Percentiles rank a stretch among this genome's conserved stretches.
phyloP scores from a whole-genome alignment of 2,329 filamentous ascomycete species.

The Metarhizium brunneum region DNA sequence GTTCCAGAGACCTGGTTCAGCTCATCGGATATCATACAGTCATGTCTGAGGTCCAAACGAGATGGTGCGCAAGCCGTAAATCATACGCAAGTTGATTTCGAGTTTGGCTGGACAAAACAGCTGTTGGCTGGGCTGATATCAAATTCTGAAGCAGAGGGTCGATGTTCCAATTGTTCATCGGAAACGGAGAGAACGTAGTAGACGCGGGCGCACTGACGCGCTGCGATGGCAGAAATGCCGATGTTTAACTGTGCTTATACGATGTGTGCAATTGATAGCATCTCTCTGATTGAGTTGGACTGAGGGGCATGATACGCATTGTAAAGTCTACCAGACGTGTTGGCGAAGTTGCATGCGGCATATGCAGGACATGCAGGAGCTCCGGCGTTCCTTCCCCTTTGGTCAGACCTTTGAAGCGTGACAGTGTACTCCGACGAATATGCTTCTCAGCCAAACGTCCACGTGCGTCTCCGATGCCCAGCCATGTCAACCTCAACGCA shows the following conservation, averaged over 20 bases:
- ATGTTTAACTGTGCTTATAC: no score
- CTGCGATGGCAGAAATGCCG: no score
- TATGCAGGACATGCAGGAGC: background rate
- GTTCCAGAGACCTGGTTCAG: background rate
- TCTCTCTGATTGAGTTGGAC: no score
- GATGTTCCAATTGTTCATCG: no score
- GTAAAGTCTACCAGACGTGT: no score
- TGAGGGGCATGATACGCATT: no score
- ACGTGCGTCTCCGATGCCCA: background rate
- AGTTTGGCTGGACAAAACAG: background rate
- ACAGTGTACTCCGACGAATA: background rate
- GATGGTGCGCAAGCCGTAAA: no score
- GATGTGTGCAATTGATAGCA: no score
- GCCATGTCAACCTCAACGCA: background rate
- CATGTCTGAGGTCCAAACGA: background rate
- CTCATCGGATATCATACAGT: background rate
- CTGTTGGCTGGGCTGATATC: background rate
- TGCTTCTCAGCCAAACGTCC: background rate
- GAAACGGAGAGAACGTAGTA: background rate
- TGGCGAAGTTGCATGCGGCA: no score
- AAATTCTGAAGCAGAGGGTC: background rate
- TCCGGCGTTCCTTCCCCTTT: background rate
- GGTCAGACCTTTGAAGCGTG: background rate
- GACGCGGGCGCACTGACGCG: no score
- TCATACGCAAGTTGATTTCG: no score